Evolutionary conservation across 2,329 filamentous ascomycete genomes (phyloP), one percentile per base, ranked within the genome.

Genomic region (Clonostachys byssicola): DNA sequence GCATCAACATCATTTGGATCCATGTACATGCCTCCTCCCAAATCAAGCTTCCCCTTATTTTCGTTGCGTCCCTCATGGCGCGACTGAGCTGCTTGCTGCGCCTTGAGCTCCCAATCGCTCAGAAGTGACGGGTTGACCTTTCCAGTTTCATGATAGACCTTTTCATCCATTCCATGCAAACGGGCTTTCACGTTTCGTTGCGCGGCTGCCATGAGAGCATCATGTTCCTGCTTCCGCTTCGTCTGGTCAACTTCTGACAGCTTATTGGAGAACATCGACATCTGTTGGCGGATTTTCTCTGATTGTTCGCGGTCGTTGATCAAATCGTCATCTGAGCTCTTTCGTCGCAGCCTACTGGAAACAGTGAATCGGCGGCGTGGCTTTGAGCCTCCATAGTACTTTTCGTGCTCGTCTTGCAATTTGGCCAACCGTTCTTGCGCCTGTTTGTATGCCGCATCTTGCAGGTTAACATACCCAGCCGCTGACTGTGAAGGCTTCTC

Each of bases 401-500:
- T 76, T 45, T 77, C 69, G 56, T 85, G 75, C 49, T 92, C 85
- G 48, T 88, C 79, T 39, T 92, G 83, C 49, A 96, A 81, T 60
- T 86, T 92, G 6, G 88, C 81, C 20, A 96, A 72, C 35, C 91
- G 83, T 62, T 95, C 88, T 48, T 92, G 84, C 0, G 92, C 92
- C 47, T 94, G 80, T 58, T 85, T 91, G 58, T 94, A 90, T 1
- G 92, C 92, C 6, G 88, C 86, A 58, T 95, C 90, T 60, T 96
- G 90, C 2, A 96, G 74, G 51, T 83, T 86, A 52, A 82, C 67
- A 51, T 77, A 72, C 36, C 75, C 71, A 57, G 34, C 13, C 9
- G 42, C 12, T 12, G 77, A 79, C 7, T 83, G 69, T 47, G 80
- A 75, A 6, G 50, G 38, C 3, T 62, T 54, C 50, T 68, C 57